phyloP scores from a whole-genome alignment of 1,139 yeast species.

The Saccharomyces uvarum region DNA sequence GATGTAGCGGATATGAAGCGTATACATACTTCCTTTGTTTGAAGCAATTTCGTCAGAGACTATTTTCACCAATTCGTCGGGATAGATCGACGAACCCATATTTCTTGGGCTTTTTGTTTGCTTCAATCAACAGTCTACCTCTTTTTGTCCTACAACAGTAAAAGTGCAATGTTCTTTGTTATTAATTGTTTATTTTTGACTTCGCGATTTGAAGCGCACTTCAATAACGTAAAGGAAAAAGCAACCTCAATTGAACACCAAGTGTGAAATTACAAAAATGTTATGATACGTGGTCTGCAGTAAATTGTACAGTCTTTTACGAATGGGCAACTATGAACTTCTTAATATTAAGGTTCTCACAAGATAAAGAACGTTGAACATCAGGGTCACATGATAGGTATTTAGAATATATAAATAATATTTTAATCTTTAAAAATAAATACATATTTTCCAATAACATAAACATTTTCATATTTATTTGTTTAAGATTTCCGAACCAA shows the following conservation, averaged over 20 bases:
- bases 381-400: background rate
- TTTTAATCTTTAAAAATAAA: too few relatives aligned
- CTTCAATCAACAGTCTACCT: too few relatives aligned
- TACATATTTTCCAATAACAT: too few relatives aligned
- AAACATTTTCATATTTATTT: too few relatives aligned
- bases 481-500: background rate
- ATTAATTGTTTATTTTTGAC: background rate
- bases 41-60: conserved; percentile 28
- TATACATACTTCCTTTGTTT: conserved; percentile 24
- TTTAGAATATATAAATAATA: too few relatives aligned
- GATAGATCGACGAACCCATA: conserved; percentile 11
- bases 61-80: conserved; percentile 26
- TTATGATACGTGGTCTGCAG: background rate
- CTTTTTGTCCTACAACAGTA: background rate
- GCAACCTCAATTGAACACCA: background rate
- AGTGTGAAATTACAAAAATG: background rate
- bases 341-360: too few relatives aligned
- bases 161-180: background rate
- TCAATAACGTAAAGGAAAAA: background rate
- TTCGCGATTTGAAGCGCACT: background rate
- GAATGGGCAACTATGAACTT: background rate
- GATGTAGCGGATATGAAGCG: background rate
- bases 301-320: background rate
- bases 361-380: too few relatives aligned
- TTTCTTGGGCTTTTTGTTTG: background rate